Base-by-base conservation (phyloP, 2,329 filamentous ascomycete genomes). In the Teratosphaeria nubilosa region DNA sequence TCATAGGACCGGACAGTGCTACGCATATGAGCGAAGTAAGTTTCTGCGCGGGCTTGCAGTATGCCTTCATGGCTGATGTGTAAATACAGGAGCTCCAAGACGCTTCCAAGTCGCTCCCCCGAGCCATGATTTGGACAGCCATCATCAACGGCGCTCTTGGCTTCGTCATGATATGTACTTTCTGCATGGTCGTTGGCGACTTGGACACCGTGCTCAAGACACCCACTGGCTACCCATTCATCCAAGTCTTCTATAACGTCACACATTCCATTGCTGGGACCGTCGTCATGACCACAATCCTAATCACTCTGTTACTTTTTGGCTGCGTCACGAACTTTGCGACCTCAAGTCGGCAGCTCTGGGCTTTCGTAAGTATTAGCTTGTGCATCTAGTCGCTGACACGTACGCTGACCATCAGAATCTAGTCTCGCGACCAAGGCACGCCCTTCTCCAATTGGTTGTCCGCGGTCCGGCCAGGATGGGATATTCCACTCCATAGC, bases 331-430 rank as follows among this genome's bases (percentile, higher is more conserved):
- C 65, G 30, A 66, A 69, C 53, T 65, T 74, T 1, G 74, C 74
- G 1, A 73, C 74, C 1, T 68, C 73, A 6, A 73, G 70, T 22
- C 67, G 72, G 52, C 71, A 76, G 62, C 62, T 74, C n/a, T 72
- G 69, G 63, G 64, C 72, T 13, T 77, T 76, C 59, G 72, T 41
- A 16, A 41, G 34, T 41, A 2, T 7, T 2, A 30, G 34, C 34
- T 16, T 41, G 11, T 14, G 5, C 6, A 14, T 2, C 3, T 41
- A 16, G 11, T 41, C 34, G 5, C 5, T 16, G 34, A 51, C 5
- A 5, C n/a, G 20, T 22, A 72, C 70, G 0, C 57, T 71, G 22
- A 51, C 50, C 5, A 16, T 11, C 50, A 5, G 11, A 51, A 24
- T 11, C 50, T 5, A 53, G 31, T 32, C 51, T 32, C 37, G 56